Conservation (phyloP, 495 filamentous ascomycete genomes). For the Xylaria acuta region DNA sequence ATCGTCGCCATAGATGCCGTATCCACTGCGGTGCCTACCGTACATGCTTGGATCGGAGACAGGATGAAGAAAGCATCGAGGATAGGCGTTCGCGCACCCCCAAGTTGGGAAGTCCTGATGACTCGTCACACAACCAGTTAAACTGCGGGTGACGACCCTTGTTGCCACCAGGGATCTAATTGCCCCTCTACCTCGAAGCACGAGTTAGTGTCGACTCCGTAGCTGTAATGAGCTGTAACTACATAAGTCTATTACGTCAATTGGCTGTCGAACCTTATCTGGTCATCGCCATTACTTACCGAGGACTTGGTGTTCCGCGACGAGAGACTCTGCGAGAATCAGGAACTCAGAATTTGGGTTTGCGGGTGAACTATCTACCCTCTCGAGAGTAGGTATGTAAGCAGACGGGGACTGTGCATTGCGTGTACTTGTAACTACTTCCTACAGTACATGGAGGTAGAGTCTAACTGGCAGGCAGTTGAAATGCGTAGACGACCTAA, state of each 20-base stretch:
- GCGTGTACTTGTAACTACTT: not conserved
- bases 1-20: not conserved
- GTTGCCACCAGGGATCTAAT: conserved; percentile 15
- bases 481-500: not conserved
- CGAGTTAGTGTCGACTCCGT: not conserved
- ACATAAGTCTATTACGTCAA: conserved; percentile 21
- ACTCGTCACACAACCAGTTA: conserved; percentile 18
- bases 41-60: conserved; percentile 11
- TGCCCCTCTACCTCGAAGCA: conserved; percentile 6
- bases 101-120: conserved; percentile 1
- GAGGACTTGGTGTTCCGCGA: not conserved
- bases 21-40: not conserved
- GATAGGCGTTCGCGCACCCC: conserved; percentile 1
- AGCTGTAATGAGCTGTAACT: not conserved
- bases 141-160: conserved; percentile 9
- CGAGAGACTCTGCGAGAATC: not conserved
- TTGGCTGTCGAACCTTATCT: conserved; percentile 1
- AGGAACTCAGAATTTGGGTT: not conserved
- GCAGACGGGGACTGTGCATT: conserved; percentile 1
- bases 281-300: not conserved
- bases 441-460: no score
- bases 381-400: no score
- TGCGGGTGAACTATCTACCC: no score
- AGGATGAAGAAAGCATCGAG: not conserved
- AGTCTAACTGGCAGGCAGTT: not conserved